Evolutionary conservation across 2,329 filamentous ascomycete genomes (phyloP).

Genomic region (Ophiocordyceps sinensis): DNA sequence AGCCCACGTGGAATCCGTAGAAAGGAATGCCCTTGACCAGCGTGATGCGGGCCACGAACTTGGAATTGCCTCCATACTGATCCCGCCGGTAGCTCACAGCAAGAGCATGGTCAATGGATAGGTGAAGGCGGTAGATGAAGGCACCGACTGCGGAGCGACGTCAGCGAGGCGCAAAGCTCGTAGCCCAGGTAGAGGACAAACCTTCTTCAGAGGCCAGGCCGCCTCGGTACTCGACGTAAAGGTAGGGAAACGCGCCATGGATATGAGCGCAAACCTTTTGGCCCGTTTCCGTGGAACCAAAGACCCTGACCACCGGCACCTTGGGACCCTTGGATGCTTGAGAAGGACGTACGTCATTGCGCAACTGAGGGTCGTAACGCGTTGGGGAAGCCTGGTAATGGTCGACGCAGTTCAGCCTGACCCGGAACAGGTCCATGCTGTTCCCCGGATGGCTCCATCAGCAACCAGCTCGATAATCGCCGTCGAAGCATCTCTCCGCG

Average conservation of each 20-base stretch:
- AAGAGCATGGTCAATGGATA: constrained; percentile 82
- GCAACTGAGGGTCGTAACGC: constrained; percentile 65
- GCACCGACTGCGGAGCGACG: constrained; percentile 40
- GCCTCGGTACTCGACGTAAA: constrained; percentile 80
- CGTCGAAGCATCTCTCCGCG: not conserved
- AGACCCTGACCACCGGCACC: constrained; percentile 77
- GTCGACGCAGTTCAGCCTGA: constrained; percentile 91
- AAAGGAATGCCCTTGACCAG: constrained; percentile 89
- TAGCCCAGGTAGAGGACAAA: constrained; percentile 17
- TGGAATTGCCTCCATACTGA: constrained; percentile 47
- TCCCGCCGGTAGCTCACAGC: constrained; percentile 74
- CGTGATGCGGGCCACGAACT: constrained; percentile 79
- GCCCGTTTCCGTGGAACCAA: constrained; percentile 84
- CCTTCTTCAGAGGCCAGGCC: constrained; percentile 51
- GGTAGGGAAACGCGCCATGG: constrained; percentile 87
- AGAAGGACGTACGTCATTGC: constrained; percentile 44
- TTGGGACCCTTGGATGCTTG: constrained; percentile 50
- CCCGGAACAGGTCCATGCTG: constrained; percentile 57
- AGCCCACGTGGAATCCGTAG: constrained; percentile 90
- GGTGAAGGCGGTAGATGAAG: constrained; percentile 65
- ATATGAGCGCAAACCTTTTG: constrained; percentile 95
- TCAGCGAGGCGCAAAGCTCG: constrained; percentile 3
- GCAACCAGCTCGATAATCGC: not conserved
- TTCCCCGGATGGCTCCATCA: constrained; percentile 7
- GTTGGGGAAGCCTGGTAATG: constrained; percentile 76